Evolutionary conservation across 768 basidiomycete genomes (phyloP).

Genomic region (Pisolithus marmoratus): DNA sequence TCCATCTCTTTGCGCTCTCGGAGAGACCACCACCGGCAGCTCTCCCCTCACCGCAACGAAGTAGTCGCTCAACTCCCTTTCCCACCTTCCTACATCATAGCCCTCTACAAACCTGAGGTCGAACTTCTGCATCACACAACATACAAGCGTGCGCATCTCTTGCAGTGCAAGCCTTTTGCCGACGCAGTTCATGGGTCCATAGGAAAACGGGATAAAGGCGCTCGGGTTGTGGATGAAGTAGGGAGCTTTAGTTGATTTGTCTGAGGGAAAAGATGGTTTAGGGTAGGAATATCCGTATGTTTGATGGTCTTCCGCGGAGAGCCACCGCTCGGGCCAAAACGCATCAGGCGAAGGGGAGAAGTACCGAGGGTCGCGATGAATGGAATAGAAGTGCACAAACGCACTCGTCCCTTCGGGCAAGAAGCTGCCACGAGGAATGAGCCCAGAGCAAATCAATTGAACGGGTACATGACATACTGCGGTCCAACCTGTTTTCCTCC

Average conservation of each 20-base stretch:
- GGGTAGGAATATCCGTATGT: neutral
- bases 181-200: slow-evolving; percentile 40
- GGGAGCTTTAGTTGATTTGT: neutral
- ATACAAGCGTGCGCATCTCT: slow-evolving; percentile 37
- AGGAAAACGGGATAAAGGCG: slow-evolving; percentile 43
- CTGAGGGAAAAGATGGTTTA: neutral
- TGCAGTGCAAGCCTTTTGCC: slow-evolving; percentile 39
- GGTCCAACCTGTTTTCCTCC: slow-evolving; percentile 36
- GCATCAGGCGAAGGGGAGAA: slow-evolving; percentile 40
- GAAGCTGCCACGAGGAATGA: slow-evolving; percentile 26
- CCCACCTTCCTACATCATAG: slow-evolving; percentile 30
- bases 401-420: slow-evolving; percentile 41
- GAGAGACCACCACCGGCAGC: slow-evolving; percentile 31
- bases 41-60: slow-evolving; percentile 33
- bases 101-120: slow-evolving; percentile 36
- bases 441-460: neutral
- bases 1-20: slow-evolving; percentile 14
- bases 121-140: slow-evolving; percentile 35
- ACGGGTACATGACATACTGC: slow-evolving; percentile 26
- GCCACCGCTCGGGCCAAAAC: slow-evolving; percentile 44
- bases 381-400: slow-evolving; percentile 37
- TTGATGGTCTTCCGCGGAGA: slow-evolving; percentile 16
- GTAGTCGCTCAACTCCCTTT: slow-evolving; percentile 31
- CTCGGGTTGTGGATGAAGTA: slow-evolving; percentile 29
- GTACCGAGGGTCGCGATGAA: slow-evolving; percentile 42